Conservation (phyloP, 441 rosid species). For the Eruca vesicaria region DNA sequence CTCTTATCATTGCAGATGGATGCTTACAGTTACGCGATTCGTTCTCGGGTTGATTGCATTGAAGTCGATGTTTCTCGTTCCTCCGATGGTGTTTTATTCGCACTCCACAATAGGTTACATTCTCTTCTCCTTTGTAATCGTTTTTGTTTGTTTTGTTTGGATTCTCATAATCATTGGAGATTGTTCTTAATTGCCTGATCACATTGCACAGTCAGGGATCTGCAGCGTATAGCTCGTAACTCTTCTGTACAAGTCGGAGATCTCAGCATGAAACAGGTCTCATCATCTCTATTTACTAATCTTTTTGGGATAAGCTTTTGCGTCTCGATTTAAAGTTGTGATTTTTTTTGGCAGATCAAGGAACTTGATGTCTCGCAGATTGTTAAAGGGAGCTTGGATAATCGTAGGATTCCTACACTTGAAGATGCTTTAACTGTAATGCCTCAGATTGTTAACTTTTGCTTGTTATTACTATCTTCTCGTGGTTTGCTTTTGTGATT, state of each 20-base stretch:
- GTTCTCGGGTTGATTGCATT: slow-evolving; percentile 80
- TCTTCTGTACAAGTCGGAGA: slow-evolving; percentile 69
- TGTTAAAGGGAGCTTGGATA: slow-evolving; percentile 37
- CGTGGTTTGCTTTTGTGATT: slow-evolving; percentile 18
- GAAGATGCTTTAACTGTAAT: slow-evolving; percentile 79
- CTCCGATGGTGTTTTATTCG: slow-evolving; percentile 80
- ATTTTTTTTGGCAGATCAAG: slow-evolving; percentile 58
- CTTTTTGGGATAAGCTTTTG: not conserved
- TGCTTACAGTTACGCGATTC: slow-evolving; percentile 71
- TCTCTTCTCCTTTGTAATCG: not conserved
- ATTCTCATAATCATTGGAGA: slow-evolving; percentile 28
- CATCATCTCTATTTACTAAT: slow-evolving; percentile 14
- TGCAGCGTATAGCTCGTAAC: slow-evolving; percentile 86
- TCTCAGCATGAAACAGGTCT: slow-evolving; percentile 79
- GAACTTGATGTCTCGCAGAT: slow-evolving; percentile 46
- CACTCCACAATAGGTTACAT: slow-evolving; percentile 86
- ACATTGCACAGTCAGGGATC: slow-evolving; percentile 83
- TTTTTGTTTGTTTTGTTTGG: not conserved
- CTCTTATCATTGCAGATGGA: slow-evolving; percentile 50
- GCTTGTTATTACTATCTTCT: not conserved
- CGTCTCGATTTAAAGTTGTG: slow-evolving; percentile 26
- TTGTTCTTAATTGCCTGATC: slow-evolving; percentile 7
- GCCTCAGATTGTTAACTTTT: too few relatives aligned
- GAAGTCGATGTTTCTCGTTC: slow-evolving; percentile 97
- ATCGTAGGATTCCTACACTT: slow-evolving; percentile 59